These are phyloP conservation scores for Ophiobolus disseminans DNA, from an alignment of 2,329 filamentous ascomycete genomes.

Conservation along the genomic window DNA sequence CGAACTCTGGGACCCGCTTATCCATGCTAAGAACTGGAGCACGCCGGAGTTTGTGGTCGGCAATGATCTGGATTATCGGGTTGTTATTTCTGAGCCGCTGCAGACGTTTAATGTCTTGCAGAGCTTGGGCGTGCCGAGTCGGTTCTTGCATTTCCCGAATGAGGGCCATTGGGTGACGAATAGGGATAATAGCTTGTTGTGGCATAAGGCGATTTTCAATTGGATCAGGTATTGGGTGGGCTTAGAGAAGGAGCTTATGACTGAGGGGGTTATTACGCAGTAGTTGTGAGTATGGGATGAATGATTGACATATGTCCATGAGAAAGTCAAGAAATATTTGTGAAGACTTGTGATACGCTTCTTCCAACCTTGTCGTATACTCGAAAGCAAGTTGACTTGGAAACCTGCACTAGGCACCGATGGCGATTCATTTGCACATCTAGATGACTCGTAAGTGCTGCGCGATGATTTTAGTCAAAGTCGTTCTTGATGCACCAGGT, in stretches of 20 bases:
- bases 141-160: constrained; percentile 80
- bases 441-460: no score
- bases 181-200: constrained; percentile 86
- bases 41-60: constrained; percentile 92
- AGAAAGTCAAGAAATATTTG: no score
- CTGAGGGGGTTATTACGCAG: constrained; percentile 42
- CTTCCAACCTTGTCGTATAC: no score
- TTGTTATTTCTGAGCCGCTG: constrained; percentile 83
- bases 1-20: constrained; percentile 65
- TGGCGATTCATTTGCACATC: no score
- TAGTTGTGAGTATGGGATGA: constrained; percentile 10
- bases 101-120: constrained; percentile 87
- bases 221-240: constrained; percentile 46
- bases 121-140: constrained; percentile 74
- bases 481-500: no score
- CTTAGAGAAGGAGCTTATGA: constrained; percentile 37
- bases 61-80: constrained; percentile 85
- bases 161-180: constrained; percentile 85
- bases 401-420: no score
- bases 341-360: no score
- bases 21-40: constrained; percentile 70
- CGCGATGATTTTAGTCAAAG: no score
- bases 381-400: no score
- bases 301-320: no score
- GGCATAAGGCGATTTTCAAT: constrained; percentile 68